Base-by-base conservation (phyloP, 169 alveolate species). In the Plasmodium knowlesi region DNA sequence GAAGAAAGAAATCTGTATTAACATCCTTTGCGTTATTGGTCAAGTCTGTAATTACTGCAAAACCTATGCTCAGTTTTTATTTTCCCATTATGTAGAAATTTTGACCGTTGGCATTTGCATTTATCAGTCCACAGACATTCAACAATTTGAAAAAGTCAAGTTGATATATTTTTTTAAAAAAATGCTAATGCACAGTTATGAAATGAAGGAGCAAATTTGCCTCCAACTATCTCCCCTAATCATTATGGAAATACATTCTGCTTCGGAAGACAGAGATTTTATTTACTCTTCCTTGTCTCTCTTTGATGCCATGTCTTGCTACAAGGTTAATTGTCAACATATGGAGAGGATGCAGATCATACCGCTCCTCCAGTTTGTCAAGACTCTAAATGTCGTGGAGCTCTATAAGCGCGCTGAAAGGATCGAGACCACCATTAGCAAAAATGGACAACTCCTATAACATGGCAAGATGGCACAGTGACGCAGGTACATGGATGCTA, bases 1-100 rank as follows among this genome's bases (percentile, higher is more conserved):
- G 74, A 86, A 76, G 80, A 86, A 86, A 28, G 86, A 86, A 37
- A 86, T 86, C 14, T 86, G 93, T 50, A 86, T 86, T 32, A 86
- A 86, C 34, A 86, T 86, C 57, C 80, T 86, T 25, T 86, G 93
- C 43, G 67, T 86, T 2, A 74, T 86, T 28, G 93, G 93, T 0
- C 93, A 86, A 16, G 43, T 86, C 14, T 54, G 79, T 74, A 86
- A 86, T 86, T 86, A 10, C 5, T 25, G 37, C 28, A 86, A 76
- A 86, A 86, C 57, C 43, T 76, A 86, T 86, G 54, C 34, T 16
- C 34, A 53, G 3, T 86, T 86, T 46, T 19, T 86, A 76, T 67
- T 86, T 19, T 53, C 79, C 80, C n/a, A 86, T 86, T 76, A 76
- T 86, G 80, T n/a, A 5, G 93, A 84, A 4, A 34, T 86, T 22